Evolutionary conservation across 306 rosid species (phyloP).

Genomic region (Prunus campanulata): DNA sequence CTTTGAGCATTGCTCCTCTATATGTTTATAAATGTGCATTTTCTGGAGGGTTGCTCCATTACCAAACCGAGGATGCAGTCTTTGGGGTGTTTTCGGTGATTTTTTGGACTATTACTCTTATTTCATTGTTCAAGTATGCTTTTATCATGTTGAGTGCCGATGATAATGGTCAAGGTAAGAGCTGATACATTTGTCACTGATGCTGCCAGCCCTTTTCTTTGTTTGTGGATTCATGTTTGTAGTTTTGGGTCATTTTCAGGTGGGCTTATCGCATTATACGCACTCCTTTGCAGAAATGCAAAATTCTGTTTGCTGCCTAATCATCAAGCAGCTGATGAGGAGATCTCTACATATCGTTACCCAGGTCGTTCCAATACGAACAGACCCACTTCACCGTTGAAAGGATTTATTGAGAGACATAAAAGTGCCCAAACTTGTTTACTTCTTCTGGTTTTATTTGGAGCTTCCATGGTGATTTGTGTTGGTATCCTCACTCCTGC

Average conservation of each 20-base stretch:
- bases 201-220: constrained; percentile 3
- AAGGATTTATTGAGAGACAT: constrained; percentile 66
- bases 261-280: constrained; percentile 69
- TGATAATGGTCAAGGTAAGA: constrained; percentile 83
- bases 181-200: constrained; percentile 7
- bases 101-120: constrained; percentile 69
- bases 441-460: constrained; percentile 67
- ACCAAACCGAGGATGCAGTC: constrained; percentile 62
- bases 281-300: constrained; percentile 76
- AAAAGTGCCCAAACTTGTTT: constrained; percentile 49
- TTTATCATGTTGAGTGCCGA: constrained; percentile 51
- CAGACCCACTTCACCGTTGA: constrained; percentile 42
- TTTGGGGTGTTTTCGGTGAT: constrained; percentile 74
- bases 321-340: constrained; percentile 80
- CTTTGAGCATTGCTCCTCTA: constrained; percentile 68
- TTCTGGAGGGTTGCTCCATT: constrained; percentile 47
- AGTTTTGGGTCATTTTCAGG: constrained; percentile 50
- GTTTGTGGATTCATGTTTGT: constrained; percentile 14
- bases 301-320: constrained; percentile 74
- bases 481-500: constrained; percentile 74
- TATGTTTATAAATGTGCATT: constrained; percentile 67
- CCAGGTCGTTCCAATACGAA: constrained; percentile 51
- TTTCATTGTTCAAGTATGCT: constrained; percentile 62
- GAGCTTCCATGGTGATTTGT: constrained; percentile 79
- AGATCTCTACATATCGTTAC: constrained; percentile 61